Percentiles rank a stretch among this genome's conserved stretches.
phyloP scores from a whole-genome alignment of 2,329 filamentous ascomycete species.

The Westerdykella ornata region DNA sequence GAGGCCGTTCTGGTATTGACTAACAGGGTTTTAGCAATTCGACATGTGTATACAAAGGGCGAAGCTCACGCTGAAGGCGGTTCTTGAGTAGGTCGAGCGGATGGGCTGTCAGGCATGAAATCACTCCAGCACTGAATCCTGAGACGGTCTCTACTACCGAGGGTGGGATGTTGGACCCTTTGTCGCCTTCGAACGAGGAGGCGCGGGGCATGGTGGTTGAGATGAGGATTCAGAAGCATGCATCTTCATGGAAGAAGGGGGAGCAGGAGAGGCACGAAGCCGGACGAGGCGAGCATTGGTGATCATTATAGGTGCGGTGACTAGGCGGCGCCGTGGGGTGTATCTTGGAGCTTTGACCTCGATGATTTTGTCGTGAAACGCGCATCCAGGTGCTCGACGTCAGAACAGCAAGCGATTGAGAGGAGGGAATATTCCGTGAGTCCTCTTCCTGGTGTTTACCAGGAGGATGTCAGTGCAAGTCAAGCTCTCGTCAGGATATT shows the following conservation, averaged over 20 bases:
- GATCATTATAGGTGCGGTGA: no score
- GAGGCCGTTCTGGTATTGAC: slow-evolving; percentile 36
- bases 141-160: slow-evolving; percentile 81
- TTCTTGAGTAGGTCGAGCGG: slow-evolving; percentile 96
- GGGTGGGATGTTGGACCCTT: slow-evolving; percentile 45
- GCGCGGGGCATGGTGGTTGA: slow-evolving; percentile 43
- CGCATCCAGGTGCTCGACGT: no score
- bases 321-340: no score
- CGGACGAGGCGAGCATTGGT: no score
- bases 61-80: slow-evolving; percentile 69
- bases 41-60: slow-evolving; percentile 29
- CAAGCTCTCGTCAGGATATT: no score
- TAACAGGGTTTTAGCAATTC: slow-evolving; percentile 39
- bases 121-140: slow-evolving; percentile 79
- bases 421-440: no score
- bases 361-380: background rate
- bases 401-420: no score
- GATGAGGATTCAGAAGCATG: slow-evolving; percentile 1
- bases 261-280: slow-evolving; percentile 1
- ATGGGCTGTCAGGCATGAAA: slow-evolving; percentile 81
- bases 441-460: no score
- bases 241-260: background rate
- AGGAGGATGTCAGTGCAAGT: no score
- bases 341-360: background rate
- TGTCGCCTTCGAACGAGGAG: slow-evolving; percentile 41